Base-by-base conservation (phyloP, 257 asterid genomes). In the Primulina huaijiensis region DNA sequence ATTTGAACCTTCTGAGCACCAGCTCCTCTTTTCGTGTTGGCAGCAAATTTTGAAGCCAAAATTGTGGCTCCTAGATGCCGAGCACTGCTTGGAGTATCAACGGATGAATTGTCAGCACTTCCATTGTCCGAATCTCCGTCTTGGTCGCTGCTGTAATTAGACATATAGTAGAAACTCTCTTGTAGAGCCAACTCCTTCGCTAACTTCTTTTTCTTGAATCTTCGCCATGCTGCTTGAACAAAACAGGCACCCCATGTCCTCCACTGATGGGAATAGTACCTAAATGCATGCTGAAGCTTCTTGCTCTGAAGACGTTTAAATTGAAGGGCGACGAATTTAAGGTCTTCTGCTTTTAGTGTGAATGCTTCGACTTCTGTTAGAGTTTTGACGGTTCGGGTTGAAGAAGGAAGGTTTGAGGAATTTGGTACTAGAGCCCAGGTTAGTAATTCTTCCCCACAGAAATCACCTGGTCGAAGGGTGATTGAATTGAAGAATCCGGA, bases 381-480 rank as follows among this genome's bases (percentile, higher is more conserved):
- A 7, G 98, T 80, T 67, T 88, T 82, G 58, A 90, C 96, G 0
- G 95, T 87, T 21, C 95, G 78, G 21, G 96, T 90, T 8, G 97
- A 93, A 30, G 96, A 80, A 11, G 99, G 99, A 31, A 90, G 77
- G 83, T 87, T 85, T n/a, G 84, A 75, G 3, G 96, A 81, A 58
- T 87, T 90, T 0, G 97, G 96, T 33, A 87, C 83, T 62, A 93
- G 70, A 37, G 99, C 99, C 99, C 99, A 93, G 4, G 99, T 93
- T 2, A 93, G 86, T 14, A 93, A 74, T 72, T 93, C 99, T 71
- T 93, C 99, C 8, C 99, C 99, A 38, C 96, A 90, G 60, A 93
- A 93, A 69, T 90, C 99, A 12, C 96, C 97, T 0, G 94, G 86
- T 21, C 90, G 69, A n/a, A 93, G 87, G 52, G 90, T 83, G 85